Percentiles rank a stretch among this genome's conserved stretches.
Evolutionary conservation across 2,329 filamentous ascomycete species (phyloP).

Genomic region (Nothophoma quercina): DNA sequence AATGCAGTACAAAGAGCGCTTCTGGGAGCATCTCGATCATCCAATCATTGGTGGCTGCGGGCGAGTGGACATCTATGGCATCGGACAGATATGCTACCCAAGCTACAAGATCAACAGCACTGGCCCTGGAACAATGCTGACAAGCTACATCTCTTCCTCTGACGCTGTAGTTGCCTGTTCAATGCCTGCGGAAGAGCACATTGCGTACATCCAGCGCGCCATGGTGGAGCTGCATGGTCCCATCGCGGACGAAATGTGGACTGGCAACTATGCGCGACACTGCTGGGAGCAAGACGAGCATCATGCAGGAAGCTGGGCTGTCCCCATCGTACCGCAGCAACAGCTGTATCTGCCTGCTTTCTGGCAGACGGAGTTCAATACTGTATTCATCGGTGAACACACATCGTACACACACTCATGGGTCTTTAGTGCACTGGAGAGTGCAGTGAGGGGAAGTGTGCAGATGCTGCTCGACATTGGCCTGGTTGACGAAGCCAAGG

Average conservation of each 20-base stretch:
- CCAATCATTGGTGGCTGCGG: conserved; percentile 69
- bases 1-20: conserved; percentile 69
- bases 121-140: conserved; percentile 66
- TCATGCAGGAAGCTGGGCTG: conserved; percentile 66
- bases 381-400: conserved; percentile 70
- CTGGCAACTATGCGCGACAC: conserved; percentile 66
- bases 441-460: conserved; percentile 66
- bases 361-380: conserved; percentile 70
- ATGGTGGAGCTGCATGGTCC: conserved; percentile 70
- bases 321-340: conserved; percentile 68
- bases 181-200: conserved; percentile 64
- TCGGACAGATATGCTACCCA: conserved; percentile 69
- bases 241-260: conserved; percentile 65
- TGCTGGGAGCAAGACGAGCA: conserved; percentile 70
- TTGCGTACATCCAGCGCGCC: conserved; percentile 66
- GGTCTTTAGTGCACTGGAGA: conserved; percentile 70
- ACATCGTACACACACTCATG: conserved; percentile 73
- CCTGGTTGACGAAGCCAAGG: conserved; percentile 71
- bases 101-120: conserved; percentile 67
- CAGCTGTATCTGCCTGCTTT: conserved; percentile 72
- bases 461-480: conserved; percentile 69
- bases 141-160: conserved; percentile 59
- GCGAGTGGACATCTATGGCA: conserved; percentile 64
- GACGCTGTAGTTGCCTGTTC: conserved; percentile 53
- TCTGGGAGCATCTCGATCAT: conserved; percentile 59